Evolutionary conservation across 2,329 filamentous ascomycete species (phyloP), one percentile per base, ranked within the genome.

Genomic region (Huntiella decipiens): DNA sequence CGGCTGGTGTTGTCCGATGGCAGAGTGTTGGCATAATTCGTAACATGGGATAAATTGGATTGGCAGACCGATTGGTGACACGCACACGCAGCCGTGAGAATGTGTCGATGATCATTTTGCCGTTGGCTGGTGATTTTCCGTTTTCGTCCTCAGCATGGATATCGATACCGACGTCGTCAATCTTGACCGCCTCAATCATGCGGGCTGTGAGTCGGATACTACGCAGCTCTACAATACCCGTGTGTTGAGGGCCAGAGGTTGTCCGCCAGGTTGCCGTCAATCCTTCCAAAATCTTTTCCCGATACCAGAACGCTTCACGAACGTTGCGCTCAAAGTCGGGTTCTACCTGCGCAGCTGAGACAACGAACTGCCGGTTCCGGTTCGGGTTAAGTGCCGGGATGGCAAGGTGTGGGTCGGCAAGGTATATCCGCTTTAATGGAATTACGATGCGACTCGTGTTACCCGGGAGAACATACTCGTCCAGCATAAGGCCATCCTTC

Each of bases 241-340:
- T 63, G 35, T 79, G 70, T 39, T 63, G 59, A 0, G 66, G 64
- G 1, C 65, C 64, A 1, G 66, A 65, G 1, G 53, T 65, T 0
- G 74, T 74, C 46, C 66, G 73, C 87, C 87, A 95, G 0, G 68
- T 73, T 0, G 79, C 85, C 19, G 68, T 69, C 7, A 94, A 63
- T 37, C 68, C 67, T 50, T 80, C 77, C 3, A 95, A 69, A 2
- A 95, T 70, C 56, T 75, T 77, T 58, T 93, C 82, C 12, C 86
- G 75, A 59, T 85, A 94, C 87, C 87, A 95, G 58, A 95, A 95
- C 0, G 79, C 76, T 61, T 94, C 85, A 44, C 87, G 71, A 50
- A 71, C 80, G 10, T 77, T 73, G 32, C 82, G 74, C 61, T 95
- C 87, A 38, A 72, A 73, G 52, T 91, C 84, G 0, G 84, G 82